These are phyloP conservation scores for Rosa lucieae DNA, from an alignment of 306 rosid species.

Conservation along the genomic window DNA sequence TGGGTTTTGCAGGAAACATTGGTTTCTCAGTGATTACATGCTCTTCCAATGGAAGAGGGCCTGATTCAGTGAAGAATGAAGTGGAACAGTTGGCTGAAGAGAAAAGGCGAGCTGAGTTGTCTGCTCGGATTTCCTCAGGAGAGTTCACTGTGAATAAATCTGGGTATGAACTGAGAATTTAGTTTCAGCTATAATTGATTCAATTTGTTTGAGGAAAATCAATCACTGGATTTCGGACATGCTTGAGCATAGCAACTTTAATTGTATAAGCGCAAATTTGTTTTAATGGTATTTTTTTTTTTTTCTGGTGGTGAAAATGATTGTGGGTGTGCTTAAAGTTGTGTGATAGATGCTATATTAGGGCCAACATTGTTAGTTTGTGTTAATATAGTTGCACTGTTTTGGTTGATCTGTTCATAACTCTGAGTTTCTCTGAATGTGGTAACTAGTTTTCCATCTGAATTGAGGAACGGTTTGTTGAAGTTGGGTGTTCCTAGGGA, in stretches of 20 bases:
- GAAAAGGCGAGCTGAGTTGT: slow-evolving; percentile 64
- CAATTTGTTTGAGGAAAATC: not conserved
- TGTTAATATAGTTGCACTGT: not conserved
- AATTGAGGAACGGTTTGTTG: slow-evolving; percentile 54
- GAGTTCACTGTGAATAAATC: slow-evolving; percentile 68
- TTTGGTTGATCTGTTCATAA: not conserved
- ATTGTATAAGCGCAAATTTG: not conserved
- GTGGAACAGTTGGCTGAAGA: slow-evolving; percentile 43
- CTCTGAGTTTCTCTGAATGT: slow-evolving; percentile 31
- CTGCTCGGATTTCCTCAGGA: slow-evolving; percentile 77
- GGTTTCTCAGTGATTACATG: slow-evolving; percentile 41
- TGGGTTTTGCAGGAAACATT: slow-evolving; percentile 38
- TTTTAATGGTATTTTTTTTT: too few relatives aligned
- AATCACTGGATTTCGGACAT: not conserved
- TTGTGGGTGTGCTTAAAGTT: not conserved
- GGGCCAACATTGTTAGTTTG: not conserved
- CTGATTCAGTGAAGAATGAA: slow-evolving; percentile 42
- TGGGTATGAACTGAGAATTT: slow-evolving; percentile 38
- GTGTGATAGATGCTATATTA: not conserved
- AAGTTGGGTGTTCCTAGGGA: slow-evolving; percentile 69
- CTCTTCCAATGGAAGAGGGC: slow-evolving; percentile 69
- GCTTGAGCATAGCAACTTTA: not conserved
- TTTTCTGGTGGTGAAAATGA: not conserved
- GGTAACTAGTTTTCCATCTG: slow-evolving; percentile 54
- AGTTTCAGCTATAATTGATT: not conserved